These are phyloP conservation scores for Micromonas pusilla DNA, from an alignment of 139 green algal genomes.

Conservation along the genomic window DNA sequence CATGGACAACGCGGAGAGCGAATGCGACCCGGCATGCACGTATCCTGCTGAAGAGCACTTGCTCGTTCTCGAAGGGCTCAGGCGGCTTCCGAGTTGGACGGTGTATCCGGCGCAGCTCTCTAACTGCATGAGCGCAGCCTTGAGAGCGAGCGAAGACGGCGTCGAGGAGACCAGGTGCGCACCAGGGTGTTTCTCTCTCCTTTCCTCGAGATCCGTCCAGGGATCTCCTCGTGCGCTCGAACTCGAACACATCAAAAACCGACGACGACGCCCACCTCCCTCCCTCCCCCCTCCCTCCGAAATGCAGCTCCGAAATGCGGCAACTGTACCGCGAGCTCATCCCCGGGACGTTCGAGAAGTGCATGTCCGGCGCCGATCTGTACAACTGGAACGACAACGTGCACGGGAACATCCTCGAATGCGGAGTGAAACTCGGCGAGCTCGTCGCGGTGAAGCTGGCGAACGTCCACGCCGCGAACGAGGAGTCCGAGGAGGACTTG, in stretches of 20 bases:
- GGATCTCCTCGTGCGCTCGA: too few species aligned
- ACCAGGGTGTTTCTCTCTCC: not conserved
- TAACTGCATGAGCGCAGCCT: not conserved
- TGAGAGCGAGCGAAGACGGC: not conserved
- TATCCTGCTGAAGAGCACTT: not conserved
- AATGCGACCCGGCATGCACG: too few species aligned
- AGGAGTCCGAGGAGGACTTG: not conserved
- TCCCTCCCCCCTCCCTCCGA: not conserved
- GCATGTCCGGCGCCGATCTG: not conserved
- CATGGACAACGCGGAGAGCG: too few species aligned
- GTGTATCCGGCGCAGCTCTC: not conserved
- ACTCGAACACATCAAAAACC: too few species aligned
- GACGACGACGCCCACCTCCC: not conserved
- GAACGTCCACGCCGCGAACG: not conserved
- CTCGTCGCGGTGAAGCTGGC: not conserved
- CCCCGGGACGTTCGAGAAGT: not conserved
- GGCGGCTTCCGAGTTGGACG: not conserved
- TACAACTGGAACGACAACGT: not conserved
- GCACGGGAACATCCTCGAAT: not conserved
- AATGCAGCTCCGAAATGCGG: not conserved
- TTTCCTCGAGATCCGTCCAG: too few species aligned
- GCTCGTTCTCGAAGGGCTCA: not conserved
- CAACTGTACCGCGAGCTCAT: not conserved
- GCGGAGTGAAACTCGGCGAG: too few species aligned
- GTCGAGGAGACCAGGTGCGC: not conserved